Conservation (phyloP, 257 asterid genomes). For the Paulownia fortunei region DNA sequence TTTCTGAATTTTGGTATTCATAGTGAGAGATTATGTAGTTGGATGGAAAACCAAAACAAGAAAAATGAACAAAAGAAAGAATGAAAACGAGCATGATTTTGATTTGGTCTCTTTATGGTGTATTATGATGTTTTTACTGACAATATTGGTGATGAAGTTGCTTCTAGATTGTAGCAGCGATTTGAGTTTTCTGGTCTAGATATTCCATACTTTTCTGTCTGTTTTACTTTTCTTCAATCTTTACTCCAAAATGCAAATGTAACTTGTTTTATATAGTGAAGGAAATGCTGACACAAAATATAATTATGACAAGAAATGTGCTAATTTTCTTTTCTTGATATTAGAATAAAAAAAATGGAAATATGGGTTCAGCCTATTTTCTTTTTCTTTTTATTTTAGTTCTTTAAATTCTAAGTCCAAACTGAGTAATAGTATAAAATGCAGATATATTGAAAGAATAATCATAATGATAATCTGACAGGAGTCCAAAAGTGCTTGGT, state of each 20-base stretch:
- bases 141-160: constrained; percentile 17
- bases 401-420: too few species aligned
- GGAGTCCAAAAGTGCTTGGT: not conserved
- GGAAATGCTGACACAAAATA: not conserved
- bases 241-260: not conserved
- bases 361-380: too few species aligned
- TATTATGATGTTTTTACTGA: not conserved
- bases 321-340: too few species aligned
- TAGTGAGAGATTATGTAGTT: constrained; percentile 2
- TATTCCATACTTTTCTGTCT: not conserved
- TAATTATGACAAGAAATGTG: not conserved
- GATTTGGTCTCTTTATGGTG: not conserved
- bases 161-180: constrained; percentile 1
- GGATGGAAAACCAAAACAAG: not conserved
- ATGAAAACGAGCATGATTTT: not conserved
- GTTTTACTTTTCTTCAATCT: not conserved
- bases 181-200: not conserved
- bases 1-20: constrained; percentile 1
- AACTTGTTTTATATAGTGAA: too few species aligned
- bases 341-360: too few species aligned
- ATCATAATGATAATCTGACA: too few species aligned
- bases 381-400: too few species aligned
- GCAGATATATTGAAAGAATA: too few species aligned
- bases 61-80: not conserved
- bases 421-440: too few species aligned